Conservation (phyloP, 352 stramenopile genomes). For the Globisporangium spinosum region DNA sequence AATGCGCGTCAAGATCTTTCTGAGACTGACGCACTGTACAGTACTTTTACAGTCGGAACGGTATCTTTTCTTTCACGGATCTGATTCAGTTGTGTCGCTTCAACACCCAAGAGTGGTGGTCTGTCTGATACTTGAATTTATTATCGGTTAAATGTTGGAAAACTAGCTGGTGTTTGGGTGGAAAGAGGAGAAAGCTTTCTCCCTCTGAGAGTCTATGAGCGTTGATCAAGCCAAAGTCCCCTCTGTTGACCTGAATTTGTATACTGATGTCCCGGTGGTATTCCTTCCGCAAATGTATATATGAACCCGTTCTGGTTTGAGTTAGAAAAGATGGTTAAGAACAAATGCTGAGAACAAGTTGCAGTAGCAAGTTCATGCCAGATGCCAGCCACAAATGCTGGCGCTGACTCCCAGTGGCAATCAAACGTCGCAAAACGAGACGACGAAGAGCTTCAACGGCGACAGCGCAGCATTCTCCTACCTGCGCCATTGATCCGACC, state of each 20-base stretch:
- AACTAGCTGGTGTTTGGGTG: neutral
- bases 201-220: too few species aligned
- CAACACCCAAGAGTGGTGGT: neutral
- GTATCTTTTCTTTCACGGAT: constrained; percentile 4
- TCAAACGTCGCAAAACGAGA: neutral
- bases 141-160: neutral
- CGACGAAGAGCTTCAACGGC: neutral
- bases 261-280: too few species aligned
- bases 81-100: neutral
- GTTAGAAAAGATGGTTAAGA: too few species aligned
- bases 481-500: too few species aligned
- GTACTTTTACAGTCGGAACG: neutral
- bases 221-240: too few species aligned
- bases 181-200: too few species aligned
- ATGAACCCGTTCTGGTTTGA: too few species aligned
- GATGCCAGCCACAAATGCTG: neutral
- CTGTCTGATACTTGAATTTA: neutral
- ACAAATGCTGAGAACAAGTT: neutral
- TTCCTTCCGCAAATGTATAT: too few species aligned
- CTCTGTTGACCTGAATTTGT: too few species aligned
- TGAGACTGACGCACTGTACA: neutral
- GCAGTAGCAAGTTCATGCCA: neutral
- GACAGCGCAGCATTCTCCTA: too few species aligned
- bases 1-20: neutral
- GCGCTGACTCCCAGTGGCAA: neutral